Evolutionary conservation across 805 yeast species (phyloP).

Genomic region (Saturnispora serradocipensis): DNA sequence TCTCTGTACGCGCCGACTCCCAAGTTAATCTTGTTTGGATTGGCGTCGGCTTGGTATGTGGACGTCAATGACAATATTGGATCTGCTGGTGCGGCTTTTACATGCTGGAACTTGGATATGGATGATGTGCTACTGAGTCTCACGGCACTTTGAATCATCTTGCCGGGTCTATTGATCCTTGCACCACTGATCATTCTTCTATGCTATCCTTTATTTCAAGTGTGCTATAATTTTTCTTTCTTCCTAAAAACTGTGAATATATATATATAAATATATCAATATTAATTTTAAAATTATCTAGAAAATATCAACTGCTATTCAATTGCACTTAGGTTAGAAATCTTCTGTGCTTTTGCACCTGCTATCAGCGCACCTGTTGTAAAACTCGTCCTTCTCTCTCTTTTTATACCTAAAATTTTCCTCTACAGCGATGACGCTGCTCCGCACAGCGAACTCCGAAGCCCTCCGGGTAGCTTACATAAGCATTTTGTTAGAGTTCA

Average conservation of each 20-base stretch:
- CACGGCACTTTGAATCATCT: not conserved
- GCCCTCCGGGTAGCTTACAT: not conserved
- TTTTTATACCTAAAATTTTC: not conserved
- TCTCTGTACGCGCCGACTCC: constrained; percentile 96
- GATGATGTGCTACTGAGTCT: not conserved
- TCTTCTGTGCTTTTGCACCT: not conserved
- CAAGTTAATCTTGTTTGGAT: constrained; percentile 46
- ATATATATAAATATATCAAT: not conserved
- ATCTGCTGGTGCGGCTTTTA: constrained; percentile 64
- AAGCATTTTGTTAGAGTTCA: constrained; percentile 11
- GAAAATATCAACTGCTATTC: not conserved
- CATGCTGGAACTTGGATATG: not conserved
- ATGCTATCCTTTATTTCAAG: too few relatives aligned
- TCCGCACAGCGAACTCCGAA: not conserved
- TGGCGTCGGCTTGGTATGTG: constrained; percentile 58
- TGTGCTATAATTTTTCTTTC: not conserved
- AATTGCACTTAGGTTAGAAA: not conserved
- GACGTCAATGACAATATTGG: constrained; percentile 76
- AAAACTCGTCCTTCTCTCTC: not conserved
- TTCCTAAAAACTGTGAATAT: too few relatives aligned
- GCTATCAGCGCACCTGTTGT: not conserved
- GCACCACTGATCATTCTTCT: not conserved
- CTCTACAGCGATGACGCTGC: not conserved
- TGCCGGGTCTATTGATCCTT: not conserved
- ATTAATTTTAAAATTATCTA: not conserved